A percentile compares a stretch with the other conserved stretches of the same genome.
Evolutionary conservation across 139 green algal genomes (phyloP).

Genomic region (Chlamydomonas eustigma): DNA sequence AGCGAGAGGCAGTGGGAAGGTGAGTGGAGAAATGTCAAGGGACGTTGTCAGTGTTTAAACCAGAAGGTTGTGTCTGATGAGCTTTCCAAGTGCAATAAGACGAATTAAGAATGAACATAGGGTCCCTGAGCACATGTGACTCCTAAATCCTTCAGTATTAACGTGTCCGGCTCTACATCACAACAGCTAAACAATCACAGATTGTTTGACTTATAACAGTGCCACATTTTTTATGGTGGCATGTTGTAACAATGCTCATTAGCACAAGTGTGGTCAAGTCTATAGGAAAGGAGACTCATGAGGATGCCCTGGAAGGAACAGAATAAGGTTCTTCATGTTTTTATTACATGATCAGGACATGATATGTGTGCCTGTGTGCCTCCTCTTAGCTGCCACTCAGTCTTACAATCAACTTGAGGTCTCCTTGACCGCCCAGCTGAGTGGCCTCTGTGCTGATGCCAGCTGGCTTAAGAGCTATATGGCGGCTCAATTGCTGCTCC

Average conservation of each 20-base stretch:
- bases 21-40: background rate
- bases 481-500: slow-evolving; percentile 25
- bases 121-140: background rate
- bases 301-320: slow-evolving; percentile 24
- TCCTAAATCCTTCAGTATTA: background rate
- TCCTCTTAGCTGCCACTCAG: slow-evolving; percentile 16
- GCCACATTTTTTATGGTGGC: no score
- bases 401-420: slow-evolving; percentile 34
- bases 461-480: slow-evolving; percentile 53
- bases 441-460: slow-evolving; percentile 45
- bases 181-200: no score
- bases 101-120: background rate
- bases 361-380: no score
- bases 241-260: no score
- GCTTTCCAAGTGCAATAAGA: no score
- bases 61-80: background rate
- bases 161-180: no score
- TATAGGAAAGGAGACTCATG: slow-evolving; percentile 22
- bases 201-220: no score
- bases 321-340: no score
- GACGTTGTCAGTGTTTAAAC: background rate
- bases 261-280: background rate
- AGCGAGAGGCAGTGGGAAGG: background rate
- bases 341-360: no score
- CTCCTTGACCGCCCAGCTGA: slow-evolving; percentile 44